Evolutionary conservation across 345 rosid genomes (phyloP).

Genomic region (Citrus trifoliata): DNA sequence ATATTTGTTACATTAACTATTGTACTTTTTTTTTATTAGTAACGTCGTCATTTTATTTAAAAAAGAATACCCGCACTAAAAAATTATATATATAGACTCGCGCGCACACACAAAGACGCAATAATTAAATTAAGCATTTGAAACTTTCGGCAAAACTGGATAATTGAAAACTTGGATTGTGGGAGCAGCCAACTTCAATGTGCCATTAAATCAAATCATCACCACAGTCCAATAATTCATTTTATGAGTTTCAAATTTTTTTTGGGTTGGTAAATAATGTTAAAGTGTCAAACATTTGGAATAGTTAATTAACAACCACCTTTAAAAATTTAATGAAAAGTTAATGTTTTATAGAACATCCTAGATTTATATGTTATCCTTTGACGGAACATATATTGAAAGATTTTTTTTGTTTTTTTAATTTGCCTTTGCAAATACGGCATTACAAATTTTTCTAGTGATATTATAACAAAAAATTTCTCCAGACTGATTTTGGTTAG

Average conservation of each 20-base stretch:
- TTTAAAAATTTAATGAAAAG: too few relatives aligned
- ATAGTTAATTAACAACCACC: neutral
- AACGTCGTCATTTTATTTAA: accelerated
- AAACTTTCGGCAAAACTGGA: slow-evolving; percentile 2
- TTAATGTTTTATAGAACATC: neutral
- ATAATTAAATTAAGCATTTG: neutral
- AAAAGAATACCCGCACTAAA: accelerated
- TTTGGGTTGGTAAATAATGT: neutral
- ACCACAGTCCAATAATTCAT: neutral
- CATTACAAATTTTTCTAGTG: too few relatives aligned
- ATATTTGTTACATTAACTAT: too few relatives aligned
- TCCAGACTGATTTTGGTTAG: neutral
- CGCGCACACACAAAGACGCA: neutral
- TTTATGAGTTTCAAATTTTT: neutral
- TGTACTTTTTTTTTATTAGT: too few relatives aligned
- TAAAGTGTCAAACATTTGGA: slow-evolving; percentile 5
- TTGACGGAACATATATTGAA: neutral
- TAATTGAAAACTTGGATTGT: neutral
- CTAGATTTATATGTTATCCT: neutral
- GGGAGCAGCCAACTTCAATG: neutral
- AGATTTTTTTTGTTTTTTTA: too few relatives aligned
- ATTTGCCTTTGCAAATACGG: too few relatives aligned
- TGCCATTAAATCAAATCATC: neutral
- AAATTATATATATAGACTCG: too few relatives aligned
- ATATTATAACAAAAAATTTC: too few relatives aligned